Evolutionary conservation across 768 basidiomycete species (phyloP).

Genomic region (Xerocomellus intermedius): DNA sequence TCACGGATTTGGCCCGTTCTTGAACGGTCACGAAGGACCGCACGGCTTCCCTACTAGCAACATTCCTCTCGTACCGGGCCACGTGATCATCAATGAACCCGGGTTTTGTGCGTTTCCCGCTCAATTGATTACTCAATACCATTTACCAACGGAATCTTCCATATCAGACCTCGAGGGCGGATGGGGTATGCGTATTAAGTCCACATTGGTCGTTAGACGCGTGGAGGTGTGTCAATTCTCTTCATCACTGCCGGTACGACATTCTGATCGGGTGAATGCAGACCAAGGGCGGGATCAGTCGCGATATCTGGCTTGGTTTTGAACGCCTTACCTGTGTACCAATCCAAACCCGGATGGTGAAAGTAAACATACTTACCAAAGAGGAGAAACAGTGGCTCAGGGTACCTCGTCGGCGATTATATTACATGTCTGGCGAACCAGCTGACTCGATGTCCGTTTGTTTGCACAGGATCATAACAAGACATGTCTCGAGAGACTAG

Average conservation of each 20-base stretch:
- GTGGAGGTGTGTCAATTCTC: constrained; percentile 38
- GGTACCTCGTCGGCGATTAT: constrained; percentile 36
- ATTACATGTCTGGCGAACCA: background rate
- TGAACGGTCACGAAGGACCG: constrained; percentile 84
- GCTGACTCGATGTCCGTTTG: constrained; percentile 9
- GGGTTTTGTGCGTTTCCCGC: constrained; percentile 69
- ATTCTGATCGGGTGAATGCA: constrained; percentile 28
- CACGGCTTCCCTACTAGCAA: constrained; percentile 71
- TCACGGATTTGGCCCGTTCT: constrained; percentile 87
- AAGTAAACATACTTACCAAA: constrained; percentile 77
- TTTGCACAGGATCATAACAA: constrained; percentile 74
- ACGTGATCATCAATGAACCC: constrained; percentile 93
- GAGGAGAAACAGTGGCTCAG: constrained; percentile 88
- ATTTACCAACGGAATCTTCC: constrained; percentile 13
- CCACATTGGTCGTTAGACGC: constrained; percentile 71
- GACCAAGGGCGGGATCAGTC: constrained; percentile 72
- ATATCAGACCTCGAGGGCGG: constrained; percentile 65
- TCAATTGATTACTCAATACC: constrained; percentile 10
- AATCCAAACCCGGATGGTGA: constrained; percentile 88
- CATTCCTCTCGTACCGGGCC: constrained; percentile 74
- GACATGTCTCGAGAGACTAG: constrained; percentile 60
- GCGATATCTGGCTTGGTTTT: constrained; percentile 82
- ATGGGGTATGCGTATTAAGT: constrained; percentile 94
- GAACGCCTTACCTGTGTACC: constrained; percentile 93
- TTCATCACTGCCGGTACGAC: background rate